Evolutionary conservation across 306 rosid species (phyloP).

Genomic region (Vigna mungo): DNA sequence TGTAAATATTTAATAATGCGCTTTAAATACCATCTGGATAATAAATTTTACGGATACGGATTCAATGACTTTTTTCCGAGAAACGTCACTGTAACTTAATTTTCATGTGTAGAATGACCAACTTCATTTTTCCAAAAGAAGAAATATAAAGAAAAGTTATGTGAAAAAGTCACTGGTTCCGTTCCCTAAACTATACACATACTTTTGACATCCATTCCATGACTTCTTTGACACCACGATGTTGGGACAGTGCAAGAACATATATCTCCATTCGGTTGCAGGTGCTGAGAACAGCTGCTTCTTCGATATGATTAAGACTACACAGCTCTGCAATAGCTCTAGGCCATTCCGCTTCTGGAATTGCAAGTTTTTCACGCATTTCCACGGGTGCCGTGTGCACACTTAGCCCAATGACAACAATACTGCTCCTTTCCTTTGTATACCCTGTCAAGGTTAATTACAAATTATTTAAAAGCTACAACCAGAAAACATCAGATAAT

Average conservation of each 20-base stretch:
- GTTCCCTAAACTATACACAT: slow-evolving; percentile 13
- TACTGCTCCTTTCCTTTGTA: slow-evolving; percentile 95
- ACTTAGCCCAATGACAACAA: slow-evolving; percentile 95
- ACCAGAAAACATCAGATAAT: slow-evolving; percentile 33
- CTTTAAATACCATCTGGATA: not conserved
- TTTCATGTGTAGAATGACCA: too few species aligned
- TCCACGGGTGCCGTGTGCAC: slow-evolving; percentile 96
- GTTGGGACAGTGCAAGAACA: slow-evolving; percentile 94
- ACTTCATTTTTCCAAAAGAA: too few species aligned
- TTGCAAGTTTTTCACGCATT: slow-evolving; percentile 97
- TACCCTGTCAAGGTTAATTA: slow-evolving; percentile 66
- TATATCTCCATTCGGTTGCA: slow-evolving; percentile 99
- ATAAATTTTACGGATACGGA: slow-evolving; percentile 49
- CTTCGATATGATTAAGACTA: slow-evolving; percentile 91
- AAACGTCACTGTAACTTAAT: too few species aligned
- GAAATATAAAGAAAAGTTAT: too few species aligned
- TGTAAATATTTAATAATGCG: slow-evolving; percentile 13
- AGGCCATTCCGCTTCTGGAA: slow-evolving; percentile 99
- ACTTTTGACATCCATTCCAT: slow-evolving; percentile 99
- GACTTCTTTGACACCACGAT: slow-evolving; percentile 98
- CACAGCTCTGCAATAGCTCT: slow-evolving; percentile 96
- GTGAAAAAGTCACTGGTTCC: too few species aligned
- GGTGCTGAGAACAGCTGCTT: slow-evolving; percentile 98
- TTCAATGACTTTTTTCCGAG: too few species aligned
- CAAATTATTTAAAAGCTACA: not conserved